A percentile compares a stretch with the other conserved stretches of the same genome.
phyloP scores from a whole-genome alignment of 208 protist genomes.

The Trypanosoma lewisi region DNA sequence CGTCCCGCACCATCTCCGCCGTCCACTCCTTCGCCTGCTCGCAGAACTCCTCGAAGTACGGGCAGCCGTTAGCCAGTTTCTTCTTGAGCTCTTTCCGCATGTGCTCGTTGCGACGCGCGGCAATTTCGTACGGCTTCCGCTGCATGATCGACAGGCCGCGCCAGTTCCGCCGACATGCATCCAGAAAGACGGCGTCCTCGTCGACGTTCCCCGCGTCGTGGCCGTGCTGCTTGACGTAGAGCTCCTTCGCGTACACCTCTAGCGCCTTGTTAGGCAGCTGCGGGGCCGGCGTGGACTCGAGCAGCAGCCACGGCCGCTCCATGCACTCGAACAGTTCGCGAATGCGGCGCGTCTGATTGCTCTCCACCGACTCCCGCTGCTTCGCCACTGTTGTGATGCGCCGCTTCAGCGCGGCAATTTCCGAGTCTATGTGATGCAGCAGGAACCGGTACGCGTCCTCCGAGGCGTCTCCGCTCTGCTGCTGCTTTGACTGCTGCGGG shows the following conservation, averaged over 20 bases:
- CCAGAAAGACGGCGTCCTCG: conserved; percentile 58
- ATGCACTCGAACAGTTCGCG: conserved; percentile 70
- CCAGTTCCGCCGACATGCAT: conserved; percentile 68
- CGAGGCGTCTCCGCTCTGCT: conserved; percentile 19
- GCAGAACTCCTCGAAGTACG: conserved; percentile 67
- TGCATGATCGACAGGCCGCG: conserved; percentile 32
- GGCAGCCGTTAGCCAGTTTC: conserved; percentile 48
- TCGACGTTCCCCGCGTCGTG: conserved; percentile 14
- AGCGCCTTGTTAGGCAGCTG: conserved; percentile 60
- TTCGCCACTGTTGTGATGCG: conserved; percentile 48
- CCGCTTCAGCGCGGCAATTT: conserved; percentile 66
- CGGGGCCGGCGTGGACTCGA: conserved; percentile 41
- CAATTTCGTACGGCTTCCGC: conserved; percentile 65
- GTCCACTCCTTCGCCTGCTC: conserved; percentile 55
- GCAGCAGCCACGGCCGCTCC: conserved; percentile 67
- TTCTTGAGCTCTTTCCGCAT: conserved; percentile 58
- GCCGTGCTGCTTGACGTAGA: conserved; percentile 29
- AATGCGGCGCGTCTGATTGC: conserved; percentile 42
- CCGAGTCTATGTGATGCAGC: conserved; percentile 74
- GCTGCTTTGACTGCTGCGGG: background rate
- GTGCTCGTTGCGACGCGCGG: conserved; percentile 52
- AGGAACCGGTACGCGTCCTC: conserved; percentile 74
- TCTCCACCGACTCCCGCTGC: conserved; percentile 38
- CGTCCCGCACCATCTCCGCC: conserved; percentile 45
- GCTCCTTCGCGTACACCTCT: conserved; percentile 79